A percentile compares a stretch with the other conserved stretches of the same genome.
These are phyloP conservation scores for Solanum rostratum DNA, from an alignment of 257 asterid genomes.

Conservation along the genomic window DNA sequence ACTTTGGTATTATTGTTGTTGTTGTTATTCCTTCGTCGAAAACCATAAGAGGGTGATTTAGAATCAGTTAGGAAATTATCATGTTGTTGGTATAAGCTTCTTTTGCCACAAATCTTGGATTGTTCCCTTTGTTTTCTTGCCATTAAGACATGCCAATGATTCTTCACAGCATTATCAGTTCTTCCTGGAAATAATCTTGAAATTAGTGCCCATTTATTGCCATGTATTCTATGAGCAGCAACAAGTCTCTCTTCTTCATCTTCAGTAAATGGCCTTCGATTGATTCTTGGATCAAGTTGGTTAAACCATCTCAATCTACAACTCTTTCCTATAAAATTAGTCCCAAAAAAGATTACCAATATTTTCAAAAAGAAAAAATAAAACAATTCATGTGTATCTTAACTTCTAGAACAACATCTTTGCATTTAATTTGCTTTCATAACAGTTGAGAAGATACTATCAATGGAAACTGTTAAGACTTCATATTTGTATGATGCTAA, in stretches of 20 bases:
- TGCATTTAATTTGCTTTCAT: background rate
- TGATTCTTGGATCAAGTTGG: constrained; percentile 89
- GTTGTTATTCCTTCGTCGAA: constrained; percentile 9
- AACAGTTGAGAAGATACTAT: background rate
- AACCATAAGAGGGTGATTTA: constrained; percentile 24
- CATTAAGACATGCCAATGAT: constrained; percentile 95
- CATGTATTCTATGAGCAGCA: constrained; percentile 73
- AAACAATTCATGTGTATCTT: background rate
- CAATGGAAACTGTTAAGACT: background rate
- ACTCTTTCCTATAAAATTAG: constrained; percentile 53
- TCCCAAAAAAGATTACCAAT: background rate
- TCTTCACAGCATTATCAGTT: constrained; percentile 92
- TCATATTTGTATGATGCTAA: background rate
- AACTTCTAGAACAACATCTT: background rate
- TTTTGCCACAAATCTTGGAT: constrained; percentile 45
- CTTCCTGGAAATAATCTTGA: constrained; percentile 90
- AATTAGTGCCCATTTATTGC: constrained; percentile 87
- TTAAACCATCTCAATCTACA: constrained; percentile 96
- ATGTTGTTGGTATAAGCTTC: constrained; percentile 11
- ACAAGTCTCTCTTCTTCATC: constrained; percentile 80
- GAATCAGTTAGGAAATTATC: constrained; percentile 6
- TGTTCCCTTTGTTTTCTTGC: constrained; percentile 85
- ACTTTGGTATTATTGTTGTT: background rate
- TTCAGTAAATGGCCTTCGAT: constrained; percentile 77
- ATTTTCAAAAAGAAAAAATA: background rate